Base-by-base conservation (phyloP, 768 basidiomycete genomes). In the Podaxis sp. region DNA sequence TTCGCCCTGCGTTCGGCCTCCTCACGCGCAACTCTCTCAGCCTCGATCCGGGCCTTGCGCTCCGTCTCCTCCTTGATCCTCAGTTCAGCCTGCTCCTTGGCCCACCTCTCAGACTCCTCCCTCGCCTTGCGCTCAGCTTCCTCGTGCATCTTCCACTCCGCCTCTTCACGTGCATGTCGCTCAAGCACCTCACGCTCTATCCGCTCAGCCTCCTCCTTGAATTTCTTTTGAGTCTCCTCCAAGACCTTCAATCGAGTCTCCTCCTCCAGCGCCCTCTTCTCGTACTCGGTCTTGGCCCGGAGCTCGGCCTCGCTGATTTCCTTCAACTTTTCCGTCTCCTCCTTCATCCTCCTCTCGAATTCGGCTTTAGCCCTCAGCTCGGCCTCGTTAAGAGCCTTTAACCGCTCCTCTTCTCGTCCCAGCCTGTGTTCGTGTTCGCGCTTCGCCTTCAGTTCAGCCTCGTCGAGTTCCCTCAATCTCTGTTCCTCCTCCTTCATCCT, bases 401-500 rank as follows among this genome's bases (percentile, higher is more conserved):
- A 60, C 51, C 49, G 22, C 48, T 36, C 38, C 39, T 60, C 51
- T 17, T 60, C 59, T 17, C 40, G 49, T 5, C 22, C 19, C 24
- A 42, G 4, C 38, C 49, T 60, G 19, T 40, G 26, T 24, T 51
- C 59, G 9, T 60, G 36, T 3, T n/a, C 22, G 1, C 12, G n/a
- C n/a, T 52, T 52, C 11, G 51, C 49, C 48, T 49, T 49, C 33
- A 33, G 9, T 6, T 59, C 57, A 8, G 36, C 36, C 24, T 59
- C 44, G 15, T 59, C 57, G n/a, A 60, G 19, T 30, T 51, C 38
- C 36, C 11, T 60, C 39, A 60, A 52, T 17, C 39, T 38, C 19
- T 26, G 19, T 28, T 40, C 38, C n/a, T 60, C 59, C n/a, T 60
- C 59, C 48, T 30, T 52, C 59, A 60, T 24, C n/a, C 59, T 60